Conservation (phyloP, 768 basidiomycete genomes). For the Rossbeevera mucosa region DNA sequence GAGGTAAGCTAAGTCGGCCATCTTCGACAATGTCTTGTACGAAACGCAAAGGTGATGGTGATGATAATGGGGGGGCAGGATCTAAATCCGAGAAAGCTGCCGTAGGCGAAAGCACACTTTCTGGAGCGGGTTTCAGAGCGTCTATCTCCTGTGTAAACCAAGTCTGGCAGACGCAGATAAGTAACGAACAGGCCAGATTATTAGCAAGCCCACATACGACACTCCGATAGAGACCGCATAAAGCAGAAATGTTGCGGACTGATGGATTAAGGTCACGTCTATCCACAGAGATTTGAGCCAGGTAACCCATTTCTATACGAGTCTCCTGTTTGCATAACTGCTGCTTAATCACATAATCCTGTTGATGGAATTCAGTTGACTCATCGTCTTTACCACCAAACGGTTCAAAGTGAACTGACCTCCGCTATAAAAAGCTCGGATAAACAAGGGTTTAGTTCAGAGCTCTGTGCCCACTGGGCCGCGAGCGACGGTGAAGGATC, state of each 20-base stretch:
- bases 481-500: conserved; percentile 51
- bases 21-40: conserved; percentile 35
- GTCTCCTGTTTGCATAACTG: conserved; percentile 75
- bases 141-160: conserved; percentile 82
- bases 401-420: conserved; percentile 37
- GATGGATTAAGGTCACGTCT: conserved; percentile 69
- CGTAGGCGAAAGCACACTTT: conserved; percentile 45
- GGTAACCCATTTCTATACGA: conserved; percentile 65
- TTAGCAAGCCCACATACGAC: conserved; percentile 52
- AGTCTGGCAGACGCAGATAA: conserved; percentile 41
- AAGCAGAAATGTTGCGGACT: conserved; percentile 61
- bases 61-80: conserved; percentile 39
- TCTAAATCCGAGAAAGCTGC: conserved; percentile 45
- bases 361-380: neutral
- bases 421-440: conserved; percentile 54
- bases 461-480: conserved; percentile 80
- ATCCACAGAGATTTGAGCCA: conserved; percentile 50
- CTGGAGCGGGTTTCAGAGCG: conserved; percentile 57
- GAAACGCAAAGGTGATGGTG: conserved; percentile 45
- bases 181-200: neutral
- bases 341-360: conserved; percentile 44
- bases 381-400: conserved; percentile 2
- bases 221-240: conserved; percentile 81
- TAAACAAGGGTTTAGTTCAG: conserved; percentile 73
- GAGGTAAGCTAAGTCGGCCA: conserved; percentile 61